A percentile compares a stretch with the other conserved stretches of the same genome.
These are phyloP conservation scores for Chenopodium suecicum DNA, from an alignment of 148 eudicot species.

Conservation along the genomic window DNA sequence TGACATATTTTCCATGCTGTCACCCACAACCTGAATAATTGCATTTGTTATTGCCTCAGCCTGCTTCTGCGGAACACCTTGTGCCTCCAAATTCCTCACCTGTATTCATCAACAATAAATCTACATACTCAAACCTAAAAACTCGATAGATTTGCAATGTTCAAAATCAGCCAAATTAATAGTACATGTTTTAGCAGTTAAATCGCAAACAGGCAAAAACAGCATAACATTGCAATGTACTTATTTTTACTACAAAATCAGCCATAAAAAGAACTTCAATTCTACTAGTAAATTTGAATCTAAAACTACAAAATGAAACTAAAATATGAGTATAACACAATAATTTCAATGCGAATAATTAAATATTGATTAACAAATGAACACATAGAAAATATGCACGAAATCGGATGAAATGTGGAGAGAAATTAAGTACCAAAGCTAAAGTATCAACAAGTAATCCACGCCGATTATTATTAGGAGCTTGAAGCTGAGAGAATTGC, in stretches of 20 bases:
- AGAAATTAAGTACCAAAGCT: constrained; percentile 43
- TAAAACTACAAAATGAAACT: neutral
- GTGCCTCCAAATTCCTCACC: constrained; percentile 76
- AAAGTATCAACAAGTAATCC: constrained; percentile 73
- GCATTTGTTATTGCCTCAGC: constrained; percentile 82
- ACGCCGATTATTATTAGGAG: constrained; percentile 49
- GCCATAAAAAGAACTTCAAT: neutral
- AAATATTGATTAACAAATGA: neutral
- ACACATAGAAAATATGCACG: neutral
- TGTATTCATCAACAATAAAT: constrained; percentile 8
- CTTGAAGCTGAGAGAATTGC: constrained; percentile 49
- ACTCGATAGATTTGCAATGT: too few species aligned
- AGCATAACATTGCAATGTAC: neutral
- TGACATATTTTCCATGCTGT: constrained; percentile 65
- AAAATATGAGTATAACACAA: neutral
- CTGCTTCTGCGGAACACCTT: constrained; percentile 75
- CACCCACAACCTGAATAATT: constrained; percentile 67
- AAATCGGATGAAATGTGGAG: neutral
- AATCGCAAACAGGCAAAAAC: neutral
- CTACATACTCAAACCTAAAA: neutral
- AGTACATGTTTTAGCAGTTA: neutral
- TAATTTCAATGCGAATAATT: neutral
- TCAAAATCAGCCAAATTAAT: neutral
- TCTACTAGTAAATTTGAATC: neutral
- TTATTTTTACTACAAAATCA: too few species aligned